Evolutionary conservation across 2,329 filamentous ascomycete genomes (phyloP).

Genomic region (Nigrospora osmanthi): DNA sequence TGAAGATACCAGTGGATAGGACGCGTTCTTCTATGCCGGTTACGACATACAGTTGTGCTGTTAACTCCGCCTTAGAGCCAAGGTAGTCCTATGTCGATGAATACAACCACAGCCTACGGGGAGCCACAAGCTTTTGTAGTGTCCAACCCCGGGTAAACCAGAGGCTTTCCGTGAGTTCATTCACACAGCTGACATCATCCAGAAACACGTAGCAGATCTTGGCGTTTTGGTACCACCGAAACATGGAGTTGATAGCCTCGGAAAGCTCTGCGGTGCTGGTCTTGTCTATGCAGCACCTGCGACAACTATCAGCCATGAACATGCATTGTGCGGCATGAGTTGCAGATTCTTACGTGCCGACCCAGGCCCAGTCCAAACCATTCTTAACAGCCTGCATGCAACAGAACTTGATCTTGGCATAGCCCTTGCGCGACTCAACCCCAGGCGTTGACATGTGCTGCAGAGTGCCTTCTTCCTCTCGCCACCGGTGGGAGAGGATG

Average conservation of each 20-base stretch:
- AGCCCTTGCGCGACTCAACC: constrained; percentile 4
- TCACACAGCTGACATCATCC: constrained; percentile 1
- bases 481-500: constrained; percentile 9
- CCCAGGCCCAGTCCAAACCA: constrained; percentile 7
- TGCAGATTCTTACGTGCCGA: constrained; percentile 4
- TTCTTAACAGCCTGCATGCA: constrained; percentile 6
- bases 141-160: too few species aligned
- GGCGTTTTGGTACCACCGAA: constrained; percentile 6
- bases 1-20: too few species aligned
- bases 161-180: too few species aligned
- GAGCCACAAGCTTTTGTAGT: too few species aligned
- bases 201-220: constrained; percentile 6
- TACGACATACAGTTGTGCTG: too few species aligned
- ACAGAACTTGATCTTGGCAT: constrained; percentile 6
- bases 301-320: too few species aligned
- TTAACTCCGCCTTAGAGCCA: too few species aligned
- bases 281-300: constrained; percentile 6
- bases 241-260: constrained; percentile 7
- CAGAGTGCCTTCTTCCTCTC: constrained; percentile 7
- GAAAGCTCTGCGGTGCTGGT: constrained; percentile 3
- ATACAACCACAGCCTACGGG: too few species aligned
- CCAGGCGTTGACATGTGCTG: constrained; percentile 6
- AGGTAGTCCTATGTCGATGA: too few species aligned
- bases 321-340: too few species aligned
- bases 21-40: too few species aligned